Percentiles rank a stretch among this genome's conserved stretches.
Evolutionary conservation across 2,329 filamentous ascomycete species (phyloP).

Genomic region (Stagonosporopsis cucurbitacearum): DNA sequence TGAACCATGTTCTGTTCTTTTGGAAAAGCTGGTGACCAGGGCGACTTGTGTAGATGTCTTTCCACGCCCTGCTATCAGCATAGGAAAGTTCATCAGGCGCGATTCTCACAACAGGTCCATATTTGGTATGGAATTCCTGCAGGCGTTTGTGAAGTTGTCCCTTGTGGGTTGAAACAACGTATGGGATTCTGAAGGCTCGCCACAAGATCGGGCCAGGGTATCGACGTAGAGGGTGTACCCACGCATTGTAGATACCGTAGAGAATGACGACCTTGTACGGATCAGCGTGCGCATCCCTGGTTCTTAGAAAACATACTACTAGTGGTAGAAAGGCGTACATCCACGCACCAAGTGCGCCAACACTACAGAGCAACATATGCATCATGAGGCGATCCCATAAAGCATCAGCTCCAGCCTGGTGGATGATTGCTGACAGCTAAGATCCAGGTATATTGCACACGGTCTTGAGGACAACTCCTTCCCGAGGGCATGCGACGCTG

Average conservation of each 20-base stretch:
- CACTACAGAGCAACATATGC: not conserved
- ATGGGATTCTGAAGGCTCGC: conserved; percentile 35
- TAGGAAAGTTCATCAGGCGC: conserved; percentile 42
- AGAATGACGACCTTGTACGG: conserved; percentile 12
- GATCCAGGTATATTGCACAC: not conserved
- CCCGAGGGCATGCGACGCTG: not conserved
- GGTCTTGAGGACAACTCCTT: not conserved
- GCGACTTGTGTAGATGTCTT: conserved; percentile 38
- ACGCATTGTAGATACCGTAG: conserved; percentile 36
- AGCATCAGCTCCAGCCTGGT: not conserved
- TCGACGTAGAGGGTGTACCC: conserved; percentile 33
- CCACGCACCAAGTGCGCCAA: not conserved
- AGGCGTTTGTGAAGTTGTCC: conserved; percentile 35
- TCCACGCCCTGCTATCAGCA: conserved; percentile 33
- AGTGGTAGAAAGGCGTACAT: not conserved
- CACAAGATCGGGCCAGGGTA: conserved; percentile 41
- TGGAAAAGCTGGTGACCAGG: conserved; percentile 32
- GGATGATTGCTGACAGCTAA: not conserved
- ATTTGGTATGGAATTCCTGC: conserved; percentile 32
- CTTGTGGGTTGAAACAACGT: conserved; percentile 35
- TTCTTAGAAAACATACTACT: not conserved
- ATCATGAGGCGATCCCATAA: not conserved
- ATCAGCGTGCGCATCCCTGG: not conserved
- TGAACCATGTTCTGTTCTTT: conserved; percentile 35
- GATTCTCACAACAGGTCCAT: conserved; percentile 38